Conservation (phyloP, 768 basidiomycete genomes). For the Lactarius deliciosus region DNA sequence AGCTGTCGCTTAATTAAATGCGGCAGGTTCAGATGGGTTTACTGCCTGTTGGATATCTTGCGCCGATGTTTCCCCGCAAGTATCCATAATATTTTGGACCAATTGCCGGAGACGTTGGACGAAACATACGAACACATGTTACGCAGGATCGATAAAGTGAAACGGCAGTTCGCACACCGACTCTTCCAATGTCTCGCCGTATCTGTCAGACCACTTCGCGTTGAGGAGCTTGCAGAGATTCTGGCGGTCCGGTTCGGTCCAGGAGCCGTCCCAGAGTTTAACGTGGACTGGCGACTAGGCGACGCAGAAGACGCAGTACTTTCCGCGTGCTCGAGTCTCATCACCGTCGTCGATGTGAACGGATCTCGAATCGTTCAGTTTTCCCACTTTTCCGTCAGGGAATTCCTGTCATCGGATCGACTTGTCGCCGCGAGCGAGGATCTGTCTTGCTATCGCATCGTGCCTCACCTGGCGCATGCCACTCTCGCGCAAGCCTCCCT, state of each 20-base stretch:
- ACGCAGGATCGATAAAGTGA: neutral
- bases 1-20: too few species aligned
- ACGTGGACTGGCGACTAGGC: slow-evolving; percentile 4
- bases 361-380: slow-evolving; percentile 5
- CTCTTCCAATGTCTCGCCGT: slow-evolving; percentile 14
- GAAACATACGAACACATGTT: neutral
- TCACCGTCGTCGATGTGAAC: neutral
- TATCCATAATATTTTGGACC: too few species aligned
- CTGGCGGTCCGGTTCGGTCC: neutral
- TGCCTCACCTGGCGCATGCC: neutral
- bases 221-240: slow-evolving; percentile 12
- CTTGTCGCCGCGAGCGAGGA: neutral
- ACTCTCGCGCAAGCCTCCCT: slow-evolving; percentile 6
- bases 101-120: too few species aligned
- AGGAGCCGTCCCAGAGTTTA: neutral
- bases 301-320: neutral
- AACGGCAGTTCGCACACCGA: slow-evolving; percentile 4
- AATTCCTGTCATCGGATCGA: slow-evolving; percentile 11
- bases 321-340: slow-evolving; percentile 6
- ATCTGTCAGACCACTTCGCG: slow-evolving; percentile 7
- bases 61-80: too few species aligned
- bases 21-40: too few species aligned
- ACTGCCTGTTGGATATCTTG: too few species aligned
- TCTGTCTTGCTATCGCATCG: slow-evolving; percentile 6
- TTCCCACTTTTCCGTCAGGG: slow-evolving; percentile 14